Evolutionary conservation across 306 rosid species (phyloP), one percentile per base, ranked within the genome.

Genomic region (Lotus japonicus): DNA sequence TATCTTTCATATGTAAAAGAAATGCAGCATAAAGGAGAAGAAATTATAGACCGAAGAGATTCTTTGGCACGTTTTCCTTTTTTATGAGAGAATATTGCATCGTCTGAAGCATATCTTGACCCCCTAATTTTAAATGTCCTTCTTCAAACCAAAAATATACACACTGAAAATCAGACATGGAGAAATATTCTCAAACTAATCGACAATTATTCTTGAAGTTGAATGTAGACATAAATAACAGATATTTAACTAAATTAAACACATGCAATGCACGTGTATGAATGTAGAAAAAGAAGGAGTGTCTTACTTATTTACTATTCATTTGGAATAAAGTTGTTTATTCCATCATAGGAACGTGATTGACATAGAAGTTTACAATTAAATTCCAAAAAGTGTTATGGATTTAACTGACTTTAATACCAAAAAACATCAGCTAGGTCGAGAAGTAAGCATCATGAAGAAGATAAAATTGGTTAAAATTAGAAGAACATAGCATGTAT

Each of bases 11-110:
- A n/a, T n/a, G n/a, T n/a, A n/a, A n/a, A n/a, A n/a, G n/a, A n/a
- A n/a, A n/a, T n/a, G n/a, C n/a, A n/a, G 18, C 42, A 44, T 44
- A 74, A 74, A 71, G 69, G 33, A 43, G 62, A 61, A 48, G 54
- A 56, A 33, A 66, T 66, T 46, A 58, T 66, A 57, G 79, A 66
- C 74, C 62, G 36, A 49, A 58, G 62, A 75, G 73, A 75, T 75
- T 66, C 79, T 66, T 74, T 58, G 38, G 58, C 68, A 66, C 64
- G 5, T 21, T 66, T 75, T 46, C 62, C 46, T 56, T 66, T 57
- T 75, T 57, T 52, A 51, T 41, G 44, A 7, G 11, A 21, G 55
- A 43, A 66, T 74, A 66, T 64, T 35, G 74, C 74, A 75, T 67
- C 79, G 74, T 66, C 49, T 75, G 73, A 58, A 48, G 54, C 67